Percentiles rank a stretch among this genome's conserved stretches.
Evolutionary conservation across 352 stramenopile species (phyloP).

Genomic region (Globisporangium cederbergense): DNA sequence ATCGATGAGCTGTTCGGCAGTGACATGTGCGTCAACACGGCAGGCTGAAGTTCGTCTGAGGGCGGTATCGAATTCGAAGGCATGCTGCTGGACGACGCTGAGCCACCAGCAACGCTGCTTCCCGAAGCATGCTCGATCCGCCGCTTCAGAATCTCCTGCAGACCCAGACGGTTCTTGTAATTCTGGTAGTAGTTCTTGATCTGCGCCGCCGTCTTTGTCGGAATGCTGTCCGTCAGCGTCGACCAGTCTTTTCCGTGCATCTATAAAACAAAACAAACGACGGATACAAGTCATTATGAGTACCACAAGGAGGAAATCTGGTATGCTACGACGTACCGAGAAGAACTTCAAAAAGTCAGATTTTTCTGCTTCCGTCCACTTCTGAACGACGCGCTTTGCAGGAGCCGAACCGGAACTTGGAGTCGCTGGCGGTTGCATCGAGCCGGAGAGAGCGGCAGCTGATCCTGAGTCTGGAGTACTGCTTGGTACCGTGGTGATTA

Average conservation of each 20-base stretch:
- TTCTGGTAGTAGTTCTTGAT: conserved; percentile 95
- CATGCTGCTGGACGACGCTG: not conserved
- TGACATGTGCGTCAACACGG: conserved; percentile 5
- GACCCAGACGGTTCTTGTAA: conserved; percentile 88
- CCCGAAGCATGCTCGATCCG: conserved; percentile 44
- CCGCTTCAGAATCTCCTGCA: conserved; percentile 86
- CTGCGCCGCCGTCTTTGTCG: conserved; percentile 85
- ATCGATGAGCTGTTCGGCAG: conserved; percentile 1
- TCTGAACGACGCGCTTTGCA: conserved; percentile 83
- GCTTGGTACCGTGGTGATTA: not conserved
- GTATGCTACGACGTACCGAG: conserved; percentile 39
- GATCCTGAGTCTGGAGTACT: not conserved
- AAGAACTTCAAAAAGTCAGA: conserved; percentile 88
- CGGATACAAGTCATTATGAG: not conserved
- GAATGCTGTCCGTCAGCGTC: conserved; percentile 83
- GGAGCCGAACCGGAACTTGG: conserved; percentile 21
- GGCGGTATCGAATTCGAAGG: not conserved
- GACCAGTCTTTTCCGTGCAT: conserved; percentile 88
- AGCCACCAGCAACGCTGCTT: conserved; percentile 11
- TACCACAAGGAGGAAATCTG: not conserved
- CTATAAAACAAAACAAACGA: conserved; percentile 20
- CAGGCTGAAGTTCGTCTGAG: conserved; percentile 18
- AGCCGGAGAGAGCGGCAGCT: not conserved
- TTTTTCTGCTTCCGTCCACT: conserved; percentile 89
- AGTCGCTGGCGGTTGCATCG: not conserved